Evolutionary conservation across 495 filamentous ascomycete species (phyloP), one percentile per base, ranked within the genome.

Genomic region (Usnea hakonensis): DNA sequence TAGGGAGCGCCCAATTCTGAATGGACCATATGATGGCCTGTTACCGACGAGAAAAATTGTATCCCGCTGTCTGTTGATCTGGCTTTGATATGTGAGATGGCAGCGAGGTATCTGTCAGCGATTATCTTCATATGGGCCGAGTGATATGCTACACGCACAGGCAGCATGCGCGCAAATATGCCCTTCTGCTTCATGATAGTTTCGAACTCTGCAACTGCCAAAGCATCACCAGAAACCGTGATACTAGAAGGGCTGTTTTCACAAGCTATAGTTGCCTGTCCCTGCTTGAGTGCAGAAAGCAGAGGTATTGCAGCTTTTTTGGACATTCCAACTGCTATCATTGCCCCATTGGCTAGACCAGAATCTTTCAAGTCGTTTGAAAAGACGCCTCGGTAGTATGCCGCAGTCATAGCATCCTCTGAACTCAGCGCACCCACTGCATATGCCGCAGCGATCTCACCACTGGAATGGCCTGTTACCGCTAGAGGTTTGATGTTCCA

Each of bases 61-160:
- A 62, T 32, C 0, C 44, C 30, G 1, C 19, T 53, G 17, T 41
- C 48, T 2, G 5, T 16, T 0, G 7, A 11, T 21, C 3, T 9
- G 19, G 37, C 36, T 4, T 57, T 32, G 37, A 43, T 21, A 5
- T 58, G 5, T 14, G 23, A 57, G 1, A 46, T 2, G 6, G 55
- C 37, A n/a, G 6, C 11, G 1, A 32, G 4, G 26, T 55, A 55
- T 55, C 35, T 4, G 10, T 55, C 6, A 1, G 52, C 26, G 0
- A 55, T 14, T 10, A 3, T n/a, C 1, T 0, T 14, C 26, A 55
- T 55, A 35, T 55, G 82, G 2, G 75, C 77, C 0, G 83, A 85
- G 67, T 88, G 84, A 62, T 87, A 87, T 0, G 84, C 84, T 8
- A 76, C 77, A 17, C 80, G 75, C 0, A 82, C 77, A 6, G 65